Evolutionary conservation across 2,329 filamentous ascomycete species (phyloP).

Genomic region (Teratosphaeriaceae sp.): DNA sequence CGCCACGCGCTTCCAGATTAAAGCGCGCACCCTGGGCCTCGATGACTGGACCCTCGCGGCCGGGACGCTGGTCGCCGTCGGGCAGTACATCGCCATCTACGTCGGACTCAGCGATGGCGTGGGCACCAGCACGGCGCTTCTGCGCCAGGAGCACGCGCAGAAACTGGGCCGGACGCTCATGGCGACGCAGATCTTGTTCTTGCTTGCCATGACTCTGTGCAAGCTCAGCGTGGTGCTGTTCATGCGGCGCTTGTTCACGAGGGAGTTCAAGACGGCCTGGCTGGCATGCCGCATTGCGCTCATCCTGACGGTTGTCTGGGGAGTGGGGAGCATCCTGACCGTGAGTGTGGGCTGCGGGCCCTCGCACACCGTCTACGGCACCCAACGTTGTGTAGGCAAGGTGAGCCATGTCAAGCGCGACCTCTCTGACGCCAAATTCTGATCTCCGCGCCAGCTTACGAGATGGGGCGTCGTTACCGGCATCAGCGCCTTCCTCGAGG

Average conservation of each 20-base stretch:
- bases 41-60: slow-evolving; percentile 23
- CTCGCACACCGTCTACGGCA: slow-evolving; percentile 10
- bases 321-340: slow-evolving; percentile 18
- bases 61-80: slow-evolving; percentile 16
- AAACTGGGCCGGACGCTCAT: slow-evolving; percentile 17
- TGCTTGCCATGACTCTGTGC: slow-evolving; percentile 19
- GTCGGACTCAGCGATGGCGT: slow-evolving; percentile 15
- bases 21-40: slow-evolving; percentile 20
- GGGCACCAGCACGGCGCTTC: slow-evolving; percentile 13
- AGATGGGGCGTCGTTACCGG: slow-evolving; percentile 23
- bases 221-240: slow-evolving; percentile 27
- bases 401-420: slow-evolving; percentile 9
- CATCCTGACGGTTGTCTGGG: slow-evolving; percentile 18
- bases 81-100: slow-evolving; percentile 19
- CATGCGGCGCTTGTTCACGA: slow-evolving; percentile 26
- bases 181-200: slow-evolving; percentile 22
- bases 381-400: slow-evolving; percentile 13
- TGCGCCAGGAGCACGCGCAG: slow-evolving; percentile 8
- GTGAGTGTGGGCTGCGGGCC: slow-evolving; percentile 16
- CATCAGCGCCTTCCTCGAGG: slow-evolving; percentile 22
- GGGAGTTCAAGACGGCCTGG: slow-evolving; percentile 17
- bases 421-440: no score
- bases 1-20: slow-evolving; percentile 20
- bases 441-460: slow-evolving; percentile 11
- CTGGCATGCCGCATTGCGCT: slow-evolving; percentile 12